These are phyloP conservation scores for Candida awuae DNA, from an alignment of 805 yeast species.

Conservation along the genomic window DNA sequence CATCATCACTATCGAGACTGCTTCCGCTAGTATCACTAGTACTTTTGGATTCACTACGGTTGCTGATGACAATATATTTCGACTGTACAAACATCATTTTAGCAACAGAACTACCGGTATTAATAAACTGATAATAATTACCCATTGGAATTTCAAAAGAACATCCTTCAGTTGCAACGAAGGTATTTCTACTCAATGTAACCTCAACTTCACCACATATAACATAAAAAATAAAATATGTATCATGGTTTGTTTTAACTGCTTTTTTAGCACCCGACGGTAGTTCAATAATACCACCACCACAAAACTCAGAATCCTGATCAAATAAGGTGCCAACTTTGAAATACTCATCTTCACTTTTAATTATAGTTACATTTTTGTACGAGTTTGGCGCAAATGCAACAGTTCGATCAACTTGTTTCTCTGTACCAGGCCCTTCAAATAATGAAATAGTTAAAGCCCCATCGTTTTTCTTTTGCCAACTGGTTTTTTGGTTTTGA, in stretches of 20 bases:
- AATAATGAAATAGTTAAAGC: constrained; percentile 40
- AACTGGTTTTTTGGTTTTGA: constrained; percentile 37
- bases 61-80: constrained; percentile 32
- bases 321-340: constrained; percentile 58
- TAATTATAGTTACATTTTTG: constrained; percentile 33
- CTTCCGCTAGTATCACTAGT: constrained; percentile 20
- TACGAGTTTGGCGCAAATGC: constrained; percentile 62
- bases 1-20: constrained; percentile 10
- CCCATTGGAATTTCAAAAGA: constrained; percentile 77
- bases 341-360: constrained; percentile 44
- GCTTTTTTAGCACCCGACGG: constrained; percentile 57
- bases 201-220: constrained; percentile 65
- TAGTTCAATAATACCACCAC: constrained; percentile 64
- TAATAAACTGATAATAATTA: constrained; percentile 60
- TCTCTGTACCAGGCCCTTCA: constrained; percentile 41
- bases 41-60: constrained; percentile 23
- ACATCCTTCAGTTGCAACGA: constrained; percentile 63
- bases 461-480: constrained; percentile 36
- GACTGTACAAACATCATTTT: constrained; percentile 72
- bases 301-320: constrained; percentile 53
- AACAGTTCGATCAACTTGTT: constrained; percentile 37
- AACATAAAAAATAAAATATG: constrained; percentile 68
- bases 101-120: constrained; percentile 50
- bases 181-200: constrained; percentile 47
- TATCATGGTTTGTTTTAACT: constrained; percentile 52